These are phyloP conservation scores for Stropharia rugosoannulata DNA, from an alignment of 768 basidiomycete genomes.

Conservation along the genomic window DNA sequence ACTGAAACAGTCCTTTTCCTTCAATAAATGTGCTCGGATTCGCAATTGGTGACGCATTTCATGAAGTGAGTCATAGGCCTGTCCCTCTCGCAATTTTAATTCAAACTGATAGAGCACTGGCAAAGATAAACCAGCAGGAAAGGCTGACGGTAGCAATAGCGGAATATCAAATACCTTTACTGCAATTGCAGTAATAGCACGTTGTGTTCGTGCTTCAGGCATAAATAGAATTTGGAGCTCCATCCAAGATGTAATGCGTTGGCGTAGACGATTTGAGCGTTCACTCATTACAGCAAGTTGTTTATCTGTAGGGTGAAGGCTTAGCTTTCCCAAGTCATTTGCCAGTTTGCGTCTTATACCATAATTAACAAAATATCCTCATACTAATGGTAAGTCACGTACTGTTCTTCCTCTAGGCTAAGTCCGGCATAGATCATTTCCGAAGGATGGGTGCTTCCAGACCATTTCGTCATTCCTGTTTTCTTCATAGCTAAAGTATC, in stretches of 20 bases:
- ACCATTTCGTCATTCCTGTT: background rate
- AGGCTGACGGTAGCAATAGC: constrained; percentile 17
- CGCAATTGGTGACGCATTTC: background rate
- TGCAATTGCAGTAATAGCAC: background rate
- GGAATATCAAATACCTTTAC: constrained; percentile 10
- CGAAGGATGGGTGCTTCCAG: background rate
- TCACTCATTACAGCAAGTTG: constrained; percentile 28
- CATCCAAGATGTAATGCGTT: constrained; percentile 24
- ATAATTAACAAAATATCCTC: background rate
- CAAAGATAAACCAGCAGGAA: background rate
- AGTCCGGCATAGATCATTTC: background rate
- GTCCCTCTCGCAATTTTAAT: background rate
- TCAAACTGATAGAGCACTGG: background rate
- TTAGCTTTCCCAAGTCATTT: constrained; percentile 11
- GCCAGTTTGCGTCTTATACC: constrained; percentile 11
- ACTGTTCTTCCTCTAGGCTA: constrained; percentile 25
- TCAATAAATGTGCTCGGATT: constrained; percentile 2
- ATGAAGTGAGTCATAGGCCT: background rate
- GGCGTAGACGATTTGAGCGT: constrained; percentile 15
- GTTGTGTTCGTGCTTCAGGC: constrained; percentile 9
- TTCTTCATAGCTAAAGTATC: background rate
- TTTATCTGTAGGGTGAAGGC: constrained; percentile 23
- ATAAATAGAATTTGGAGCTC: constrained; percentile 25
- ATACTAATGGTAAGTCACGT: background rate
- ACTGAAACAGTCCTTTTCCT: constrained; percentile 9